Evolutionary conservation across 495 filamentous ascomycete species (phyloP).

Genomic region (Penicillium roqueforti): DNA sequence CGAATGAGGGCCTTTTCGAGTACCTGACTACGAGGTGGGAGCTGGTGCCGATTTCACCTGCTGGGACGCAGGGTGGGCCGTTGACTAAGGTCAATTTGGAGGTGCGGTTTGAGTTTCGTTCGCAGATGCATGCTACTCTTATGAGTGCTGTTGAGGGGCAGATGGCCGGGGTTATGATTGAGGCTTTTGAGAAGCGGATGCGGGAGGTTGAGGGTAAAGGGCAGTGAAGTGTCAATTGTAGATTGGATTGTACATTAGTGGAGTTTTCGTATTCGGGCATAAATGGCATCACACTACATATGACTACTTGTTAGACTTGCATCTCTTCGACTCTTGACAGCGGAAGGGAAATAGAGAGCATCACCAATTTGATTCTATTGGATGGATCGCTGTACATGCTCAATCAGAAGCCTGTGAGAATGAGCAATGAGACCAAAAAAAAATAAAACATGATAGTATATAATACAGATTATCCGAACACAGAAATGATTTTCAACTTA

Average conservation of each 20-base stretch:
- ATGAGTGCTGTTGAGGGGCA: conserved; percentile 76
- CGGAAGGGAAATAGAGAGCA: not conserved
- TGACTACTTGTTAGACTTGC: not conserved
- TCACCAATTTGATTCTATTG: conserved; percentile 15
- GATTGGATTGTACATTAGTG: conserved; percentile 1
- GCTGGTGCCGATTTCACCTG: conserved; percentile 44
- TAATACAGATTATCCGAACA: conserved; percentile 32
- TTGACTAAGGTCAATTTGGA: conserved; percentile 68
- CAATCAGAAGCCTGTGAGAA: conserved; percentile 3
- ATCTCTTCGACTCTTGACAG: not conserved
- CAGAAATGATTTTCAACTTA: conserved; percentile 19
- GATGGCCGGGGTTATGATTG: conserved; percentile 82
- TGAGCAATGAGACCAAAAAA: conserved; percentile 8
- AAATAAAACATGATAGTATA: conserved; percentile 28
- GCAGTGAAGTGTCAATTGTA: not conserved
- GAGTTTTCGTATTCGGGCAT: not conserved
- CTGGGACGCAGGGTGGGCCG: conserved; percentile 20
- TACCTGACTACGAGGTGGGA: conserved; percentile 77
- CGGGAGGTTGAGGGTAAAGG: conserved; percentile 45
- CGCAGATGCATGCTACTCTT: conserved; percentile 74
- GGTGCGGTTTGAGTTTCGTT: conserved; percentile 78
- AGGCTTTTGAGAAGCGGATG: conserved; percentile 85
- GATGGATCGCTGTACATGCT: conserved; percentile 20
- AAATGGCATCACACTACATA: not conserved
- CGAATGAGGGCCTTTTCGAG: conserved; percentile 60